Percentiles rank a stretch among this genome's conserved stretches.
Conservation (phyloP, 805 yeast genomes). For the Metschnikowia matae region DNA sequence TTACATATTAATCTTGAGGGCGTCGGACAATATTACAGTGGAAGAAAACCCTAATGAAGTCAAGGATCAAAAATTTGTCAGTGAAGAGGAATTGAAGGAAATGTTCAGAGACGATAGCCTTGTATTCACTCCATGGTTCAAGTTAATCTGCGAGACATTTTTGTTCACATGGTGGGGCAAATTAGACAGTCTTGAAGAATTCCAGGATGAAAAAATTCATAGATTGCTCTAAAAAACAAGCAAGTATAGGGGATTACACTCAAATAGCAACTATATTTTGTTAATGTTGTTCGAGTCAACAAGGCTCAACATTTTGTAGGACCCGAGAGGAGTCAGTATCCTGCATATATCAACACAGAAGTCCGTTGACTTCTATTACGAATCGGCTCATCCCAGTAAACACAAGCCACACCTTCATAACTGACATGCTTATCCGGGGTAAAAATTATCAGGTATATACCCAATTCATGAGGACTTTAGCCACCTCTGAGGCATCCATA, state of each 20-base stretch:
- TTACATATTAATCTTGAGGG: constrained; percentile 75
- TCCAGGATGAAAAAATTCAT: constrained; percentile 44
- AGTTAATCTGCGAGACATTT: constrained; percentile 86
- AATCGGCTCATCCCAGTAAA: background rate
- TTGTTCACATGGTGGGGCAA: constrained; percentile 93
- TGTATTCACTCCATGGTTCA: constrained; percentile 97
- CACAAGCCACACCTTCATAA: background rate
- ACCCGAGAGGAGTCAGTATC: background rate
- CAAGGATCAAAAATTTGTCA: constrained; percentile 72
- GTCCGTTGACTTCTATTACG: background rate
- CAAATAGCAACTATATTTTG: background rate
- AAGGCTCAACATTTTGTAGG: background rate
- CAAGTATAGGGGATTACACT: background rate
- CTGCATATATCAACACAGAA: background rate
- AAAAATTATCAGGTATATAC: background rate
- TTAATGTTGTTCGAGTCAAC: background rate
- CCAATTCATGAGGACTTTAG: constrained; percentile 6
- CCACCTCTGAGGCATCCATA: constrained; percentile 10
- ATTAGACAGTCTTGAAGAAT: constrained; percentile 53
- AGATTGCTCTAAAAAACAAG: constrained; percentile 39
- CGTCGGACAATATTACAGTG: constrained; percentile 48
- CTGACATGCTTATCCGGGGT: background rate
- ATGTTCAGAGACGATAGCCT: constrained; percentile 72
- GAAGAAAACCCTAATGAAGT: constrained; percentile 75
- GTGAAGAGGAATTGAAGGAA: constrained; percentile 55